Conservation (phyloP, 306 rosid species). For the Adenanthera pavonina region DNA sequence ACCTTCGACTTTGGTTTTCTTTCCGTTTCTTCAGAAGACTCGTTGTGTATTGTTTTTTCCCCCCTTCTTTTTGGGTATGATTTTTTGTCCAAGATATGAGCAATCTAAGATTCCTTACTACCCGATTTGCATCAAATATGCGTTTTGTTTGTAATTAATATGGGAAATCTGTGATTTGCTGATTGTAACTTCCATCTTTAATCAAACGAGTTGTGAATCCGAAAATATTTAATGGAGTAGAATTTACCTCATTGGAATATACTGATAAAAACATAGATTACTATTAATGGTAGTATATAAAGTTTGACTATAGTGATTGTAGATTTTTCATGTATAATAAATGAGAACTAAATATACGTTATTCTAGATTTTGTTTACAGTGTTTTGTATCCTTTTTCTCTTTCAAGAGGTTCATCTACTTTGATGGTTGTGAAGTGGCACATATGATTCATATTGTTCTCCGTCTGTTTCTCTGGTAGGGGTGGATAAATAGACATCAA, state of each 20-base stretch:
- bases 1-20: background rate
- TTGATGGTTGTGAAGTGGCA: background rate
- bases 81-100: background rate
- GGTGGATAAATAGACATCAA: background rate
- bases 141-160: background rate
- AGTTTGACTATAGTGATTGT: background rate
- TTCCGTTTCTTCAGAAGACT: background rate
- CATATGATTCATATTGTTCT: conserved; percentile 2
- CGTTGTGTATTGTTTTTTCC: background rate
- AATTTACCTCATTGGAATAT: no score
- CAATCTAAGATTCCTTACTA: conserved; percentile 20
- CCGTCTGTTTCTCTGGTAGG: background rate
- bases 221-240: background rate
- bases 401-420: conserved; percentile 15
- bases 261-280: background rate
- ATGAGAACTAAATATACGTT: background rate
- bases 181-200: background rate
- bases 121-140: conserved; percentile 5
- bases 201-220: background rate
- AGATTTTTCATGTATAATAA: background rate
- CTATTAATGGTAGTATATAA: background rate
- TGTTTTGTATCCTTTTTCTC: background rate
- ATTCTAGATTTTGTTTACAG: background rate
- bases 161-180: background rate
- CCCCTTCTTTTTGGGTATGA: background rate